Base-by-base conservation (phyloP, 306 rosid species). In the Delonix regia region DNA sequence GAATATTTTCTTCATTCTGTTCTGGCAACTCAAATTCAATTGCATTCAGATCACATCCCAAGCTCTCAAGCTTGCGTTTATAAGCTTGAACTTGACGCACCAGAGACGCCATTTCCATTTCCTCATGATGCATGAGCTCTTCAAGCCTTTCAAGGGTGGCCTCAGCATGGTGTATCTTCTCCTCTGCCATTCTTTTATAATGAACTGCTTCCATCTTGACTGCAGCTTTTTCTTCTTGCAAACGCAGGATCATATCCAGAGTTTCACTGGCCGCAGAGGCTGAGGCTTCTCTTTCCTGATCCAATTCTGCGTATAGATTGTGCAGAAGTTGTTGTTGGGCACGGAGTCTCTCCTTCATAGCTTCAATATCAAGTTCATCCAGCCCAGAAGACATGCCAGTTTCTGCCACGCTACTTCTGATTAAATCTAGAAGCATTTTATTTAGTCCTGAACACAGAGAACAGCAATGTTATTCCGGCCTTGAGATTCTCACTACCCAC, bases 171-270 rank as follows among this genome's bases (percentile, higher is more conserved):
- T 74, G 88, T 14, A 95, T 91, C 86, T 96, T 91, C 66, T 93
- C 99, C 90, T 96, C 99, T 2, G 97, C 88, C 89, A 93, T 70
- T 87, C 96, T 96, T 87, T 89, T 93, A 75, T 91, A 96, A 24
- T 96, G 99, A 75, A 76, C 89, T 6, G 98, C 91, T 78, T 93
- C 99, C 99, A 93, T 89, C 88, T 91, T 90, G 84, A 90, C 85
- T 4, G 96, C 97, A 7, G 99, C 97, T 48, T 96, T 96, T 63
- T 96, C 99, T 9, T 90, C 99, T 86, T 96, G 99, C 87, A 96
- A 62, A 24, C 98, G 94, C 73, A 93, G 76, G 57, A 96, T 96
- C 98, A 96, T 93, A 22, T 97, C 94, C 63, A 96, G 74, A 33
- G 99, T 92, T 85, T 96, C 99, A 52, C 90, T 89, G 4, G 97